Conservation (phyloP, 257 asterid species). For the Gardenia jasminoides region DNA sequence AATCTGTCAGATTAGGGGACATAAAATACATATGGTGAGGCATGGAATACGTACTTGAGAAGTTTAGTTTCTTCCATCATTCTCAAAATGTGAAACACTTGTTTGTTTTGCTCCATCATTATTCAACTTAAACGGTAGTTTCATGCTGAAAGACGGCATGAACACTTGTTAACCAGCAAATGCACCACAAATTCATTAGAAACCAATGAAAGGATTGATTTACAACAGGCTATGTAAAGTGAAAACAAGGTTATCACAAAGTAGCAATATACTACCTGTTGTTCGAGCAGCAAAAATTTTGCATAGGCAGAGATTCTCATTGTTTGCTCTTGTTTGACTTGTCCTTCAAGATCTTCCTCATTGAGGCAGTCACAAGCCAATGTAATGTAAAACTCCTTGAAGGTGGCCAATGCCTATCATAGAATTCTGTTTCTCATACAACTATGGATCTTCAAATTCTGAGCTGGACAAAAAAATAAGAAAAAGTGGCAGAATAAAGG, state of each 20-base stretch:
- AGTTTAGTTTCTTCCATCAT: no score
- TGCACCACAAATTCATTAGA: background rate
- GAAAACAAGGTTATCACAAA: background rate
- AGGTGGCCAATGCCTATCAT: conserved; percentile 72
- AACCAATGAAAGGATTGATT: background rate
- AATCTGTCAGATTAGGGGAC: no score
- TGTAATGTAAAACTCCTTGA: conserved; percentile 60
- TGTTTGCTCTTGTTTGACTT: conserved; percentile 71
- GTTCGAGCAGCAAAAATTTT: conserved; percentile 57
- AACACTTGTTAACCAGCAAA: background rate
- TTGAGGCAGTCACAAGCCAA: conserved; percentile 40
- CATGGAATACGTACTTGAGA: no score
- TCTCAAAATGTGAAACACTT: no score
- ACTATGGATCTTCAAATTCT: background rate
- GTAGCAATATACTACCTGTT: conserved; percentile 50
- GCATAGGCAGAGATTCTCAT: conserved; percentile 81
- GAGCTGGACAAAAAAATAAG: background rate
- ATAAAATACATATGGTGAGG: no score
- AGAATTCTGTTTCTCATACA: conserved; percentile 69
- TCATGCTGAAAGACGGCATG: no score
- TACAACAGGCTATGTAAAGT: background rate
- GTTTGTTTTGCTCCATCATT: no score
- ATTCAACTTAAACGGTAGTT: no score
- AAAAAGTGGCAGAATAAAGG: background rate
- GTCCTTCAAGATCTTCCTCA: conserved; percentile 65